phyloP scores from a whole-genome alignment of 257 asterid genomes.

The Cruciata laevipes region DNA sequence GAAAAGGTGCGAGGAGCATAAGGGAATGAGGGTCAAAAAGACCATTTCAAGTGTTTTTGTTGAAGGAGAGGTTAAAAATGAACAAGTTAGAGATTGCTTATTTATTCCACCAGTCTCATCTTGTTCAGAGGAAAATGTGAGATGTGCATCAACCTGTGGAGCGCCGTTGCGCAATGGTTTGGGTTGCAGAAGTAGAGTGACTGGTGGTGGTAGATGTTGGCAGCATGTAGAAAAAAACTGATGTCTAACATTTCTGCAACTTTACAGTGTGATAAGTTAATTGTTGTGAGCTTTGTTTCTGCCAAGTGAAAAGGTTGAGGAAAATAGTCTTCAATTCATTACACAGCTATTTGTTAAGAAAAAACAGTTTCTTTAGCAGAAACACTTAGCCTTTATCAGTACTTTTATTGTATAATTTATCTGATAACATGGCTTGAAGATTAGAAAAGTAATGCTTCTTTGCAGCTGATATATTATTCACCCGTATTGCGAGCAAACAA shows the following conservation, averaged over 20 bases:
- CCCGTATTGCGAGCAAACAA: too few relatives aligned
- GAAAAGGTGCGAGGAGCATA: conserved; percentile 35
- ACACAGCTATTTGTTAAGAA: too few relatives aligned
- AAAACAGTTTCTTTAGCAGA: too few relatives aligned
- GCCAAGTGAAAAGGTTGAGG: neutral
- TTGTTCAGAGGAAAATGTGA: neutral
- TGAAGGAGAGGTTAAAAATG: conserved; percentile 2
- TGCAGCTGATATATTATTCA: too few relatives aligned
- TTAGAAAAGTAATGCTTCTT: too few relatives aligned
- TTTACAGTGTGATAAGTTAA: neutral
- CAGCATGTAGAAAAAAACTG: conserved; percentile 11
- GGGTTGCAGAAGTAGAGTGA: conserved; percentile 15
- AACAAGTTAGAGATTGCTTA: neutral
- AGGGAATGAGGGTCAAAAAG: conserved; percentile 26
- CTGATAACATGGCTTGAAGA: too few relatives aligned
- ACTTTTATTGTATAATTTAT: too few relatives aligned
- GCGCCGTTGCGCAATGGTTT: conserved; percentile 20
- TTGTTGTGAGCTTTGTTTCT: neutral
- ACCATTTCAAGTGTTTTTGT: conserved; percentile 4
- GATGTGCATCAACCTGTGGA: conserved; percentile 18
- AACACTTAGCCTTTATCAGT: too few relatives aligned
- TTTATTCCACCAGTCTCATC: conserved; percentile 4
- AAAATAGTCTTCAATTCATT: too few relatives aligned
- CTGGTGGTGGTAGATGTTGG: conserved; percentile 18
- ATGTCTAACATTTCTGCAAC: neutral